A percentile compares a stretch with the other conserved stretches of the same genome.
These are phyloP conservation scores for Stephania yunnanensis DNA, from an alignment of 164 flowering plant genomes.

Conservation along the genomic window DNA sequence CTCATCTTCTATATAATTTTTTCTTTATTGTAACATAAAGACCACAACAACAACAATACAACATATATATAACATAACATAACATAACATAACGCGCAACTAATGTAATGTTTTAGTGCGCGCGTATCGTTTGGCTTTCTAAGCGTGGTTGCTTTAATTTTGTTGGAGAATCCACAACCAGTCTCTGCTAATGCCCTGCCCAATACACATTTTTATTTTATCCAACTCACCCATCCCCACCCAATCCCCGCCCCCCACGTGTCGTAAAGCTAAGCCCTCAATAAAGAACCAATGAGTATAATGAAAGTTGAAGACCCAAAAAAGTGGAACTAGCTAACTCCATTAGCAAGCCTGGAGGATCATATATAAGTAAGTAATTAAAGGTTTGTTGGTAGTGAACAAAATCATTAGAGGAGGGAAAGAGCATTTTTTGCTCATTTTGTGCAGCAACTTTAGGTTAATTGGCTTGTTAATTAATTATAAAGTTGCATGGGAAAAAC, in stretches of 20 bases:
- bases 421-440: neutral
- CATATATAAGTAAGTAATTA: neutral
- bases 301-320: neutral
- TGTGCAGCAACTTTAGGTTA: neutral
- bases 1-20: neutral
- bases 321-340: neutral
- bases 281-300: neutral
- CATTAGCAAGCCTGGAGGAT: neutral
- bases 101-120: constrained; percentile 23
- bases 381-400: neutral
- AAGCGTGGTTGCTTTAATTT: constrained; percentile 68
- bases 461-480: neutral
- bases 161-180: constrained; percentile 91
- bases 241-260: neutral
- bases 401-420: neutral
- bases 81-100: neutral
- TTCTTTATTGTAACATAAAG: constrained; percentile 2
- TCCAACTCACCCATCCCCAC: neutral
- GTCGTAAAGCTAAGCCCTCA: neutral
- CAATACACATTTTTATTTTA: neutral
- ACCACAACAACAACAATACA: neutral
- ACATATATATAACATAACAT: too few relatives aligned
- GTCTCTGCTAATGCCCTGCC: constrained; percentile 11
- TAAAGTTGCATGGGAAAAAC: neutral
- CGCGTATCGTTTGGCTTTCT: constrained; percentile 40